Percentiles rank a stretch among this genome's conserved stretches.
phyloP scores from a whole-genome alignment of 2,329 filamentous ascomycete genomes.

The Ceratocystis colombiana region DNA sequence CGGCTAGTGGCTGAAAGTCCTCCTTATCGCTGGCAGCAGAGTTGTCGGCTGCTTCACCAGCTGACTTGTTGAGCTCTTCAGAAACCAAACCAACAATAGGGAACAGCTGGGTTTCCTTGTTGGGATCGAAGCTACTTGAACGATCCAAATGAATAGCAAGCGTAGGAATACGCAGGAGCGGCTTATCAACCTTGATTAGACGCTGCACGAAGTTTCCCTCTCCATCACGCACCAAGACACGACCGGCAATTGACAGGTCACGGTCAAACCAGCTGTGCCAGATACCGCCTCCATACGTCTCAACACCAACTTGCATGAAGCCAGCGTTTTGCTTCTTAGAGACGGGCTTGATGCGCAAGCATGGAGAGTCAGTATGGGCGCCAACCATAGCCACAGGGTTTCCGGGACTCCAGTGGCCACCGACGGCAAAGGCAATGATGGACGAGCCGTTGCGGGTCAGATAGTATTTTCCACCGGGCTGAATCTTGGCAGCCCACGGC shows the following conservation, averaged over 20 bases:
- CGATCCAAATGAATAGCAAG: slow-evolving; percentile 90
- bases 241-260: slow-evolving; percentile 80
- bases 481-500: slow-evolving; percentile 68
- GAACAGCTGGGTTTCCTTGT: slow-evolving; percentile 93
- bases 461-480: slow-evolving; percentile 89
- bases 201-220: slow-evolving; percentile 69
- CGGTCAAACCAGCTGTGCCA: slow-evolving; percentile 99
- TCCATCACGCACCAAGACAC: slow-evolving; percentile 67
- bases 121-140: slow-evolving; percentile 76
- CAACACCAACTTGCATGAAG: slow-evolving; percentile 88
- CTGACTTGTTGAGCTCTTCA: slow-evolving; percentile 67
- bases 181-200: slow-evolving; percentile 81
- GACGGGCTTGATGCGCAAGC: slow-evolving; percentile 84
- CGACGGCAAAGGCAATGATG: slow-evolving; percentile 85
- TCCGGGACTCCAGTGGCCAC: slow-evolving; percentile 79
- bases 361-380: slow-evolving; percentile 91
- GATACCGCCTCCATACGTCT: slow-evolving; percentile 91
- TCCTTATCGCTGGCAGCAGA: slow-evolving; percentile 36
- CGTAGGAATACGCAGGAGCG: slow-evolving; percentile 83
- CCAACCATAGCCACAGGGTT: slow-evolving; percentile 89
- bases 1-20: slow-evolving; percentile 64
- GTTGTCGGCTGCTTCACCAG: slow-evolving; percentile 36
- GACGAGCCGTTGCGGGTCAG: slow-evolving; percentile 88
- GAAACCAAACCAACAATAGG: slow-evolving; percentile 82
- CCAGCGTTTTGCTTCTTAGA: slow-evolving; percentile 80